phyloP scores from a whole-genome alignment of 108 stramenopile species.

The Pseudonitzschia delicatissima region DNA sequence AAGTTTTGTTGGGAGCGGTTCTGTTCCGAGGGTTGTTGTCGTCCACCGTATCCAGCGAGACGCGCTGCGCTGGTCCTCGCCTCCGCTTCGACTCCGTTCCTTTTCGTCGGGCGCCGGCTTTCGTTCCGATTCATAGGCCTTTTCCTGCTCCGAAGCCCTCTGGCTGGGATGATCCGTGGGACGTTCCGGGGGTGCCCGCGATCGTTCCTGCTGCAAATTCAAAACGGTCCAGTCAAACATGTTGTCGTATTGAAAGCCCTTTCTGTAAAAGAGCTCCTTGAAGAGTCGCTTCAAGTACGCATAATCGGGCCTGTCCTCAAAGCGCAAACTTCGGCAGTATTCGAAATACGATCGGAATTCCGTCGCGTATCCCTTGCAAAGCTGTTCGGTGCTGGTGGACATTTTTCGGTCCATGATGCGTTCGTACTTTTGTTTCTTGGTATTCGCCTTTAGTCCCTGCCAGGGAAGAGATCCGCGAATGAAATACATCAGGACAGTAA shows the following conservation, averaged over 20 bases:
- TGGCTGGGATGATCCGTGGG: slow-evolving; percentile 25
- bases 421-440: slow-evolving; percentile 99
- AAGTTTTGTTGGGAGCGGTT: slow-evolving; percentile 26
- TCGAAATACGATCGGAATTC: slow-evolving; percentile 99
- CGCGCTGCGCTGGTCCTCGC: slow-evolving; percentile 6
- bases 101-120: slow-evolving; percentile 17
- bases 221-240: slow-evolving; percentile 99
- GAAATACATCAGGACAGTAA: slow-evolving; percentile 99
- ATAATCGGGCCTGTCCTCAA: slow-evolving; percentile 99
- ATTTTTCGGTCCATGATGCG: slow-evolving; percentile 99
- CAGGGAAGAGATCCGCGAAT: slow-evolving; percentile 97
- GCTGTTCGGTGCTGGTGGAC: slow-evolving; percentile 96
- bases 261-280: slow-evolving; percentile 96
- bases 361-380: slow-evolving; percentile 99
- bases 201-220: slow-evolving; percentile 90
- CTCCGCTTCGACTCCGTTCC: slow-evolving; percentile 35
- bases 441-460: slow-evolving; percentile 99
- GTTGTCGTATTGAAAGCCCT: slow-evolving; percentile 99
- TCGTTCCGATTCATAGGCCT: slow-evolving; percentile 7
- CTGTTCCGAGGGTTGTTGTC: slow-evolving; percentile 11
- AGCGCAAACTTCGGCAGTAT: slow-evolving; percentile 96
- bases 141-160: slow-evolving; percentile 15
- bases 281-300: slow-evolving; percentile 97
- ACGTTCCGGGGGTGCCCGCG: slow-evolving; percentile 74
- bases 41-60: slow-evolving; percentile 2